Conservation (phyloP, 495 filamentous ascomycete species). For the Jackrogersella multiformis region DNA sequence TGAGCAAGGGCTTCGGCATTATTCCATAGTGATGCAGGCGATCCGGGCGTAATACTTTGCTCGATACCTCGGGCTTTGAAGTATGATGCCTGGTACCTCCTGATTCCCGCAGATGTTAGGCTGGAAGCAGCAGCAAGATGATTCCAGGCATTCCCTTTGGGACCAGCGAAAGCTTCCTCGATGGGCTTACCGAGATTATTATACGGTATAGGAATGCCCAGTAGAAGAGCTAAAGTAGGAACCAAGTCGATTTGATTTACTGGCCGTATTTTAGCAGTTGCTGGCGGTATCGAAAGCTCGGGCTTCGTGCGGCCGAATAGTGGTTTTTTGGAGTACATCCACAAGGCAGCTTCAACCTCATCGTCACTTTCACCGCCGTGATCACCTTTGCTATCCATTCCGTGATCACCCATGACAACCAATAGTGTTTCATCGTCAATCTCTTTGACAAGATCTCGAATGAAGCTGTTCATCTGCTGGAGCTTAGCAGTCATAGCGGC, state of each 20-base stretch:
- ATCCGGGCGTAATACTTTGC: slow-evolving; percentile 62
- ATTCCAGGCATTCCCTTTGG: slow-evolving; percentile 70
- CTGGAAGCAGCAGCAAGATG: slow-evolving; percentile 80
- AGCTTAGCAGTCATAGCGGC: slow-evolving; percentile 90
- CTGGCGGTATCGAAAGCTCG: slow-evolving; percentile 69
- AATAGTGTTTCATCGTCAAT: slow-evolving; percentile 88
- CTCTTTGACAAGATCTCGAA: slow-evolving; percentile 73
- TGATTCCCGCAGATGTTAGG: slow-evolving; percentile 84
- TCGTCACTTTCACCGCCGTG: slow-evolving; percentile 97
- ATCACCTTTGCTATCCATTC: slow-evolving; percentile 97
- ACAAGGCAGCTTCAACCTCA: slow-evolving; percentile 91
- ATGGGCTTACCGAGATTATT: slow-evolving; percentile 97
- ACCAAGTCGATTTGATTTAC: slow-evolving; percentile 97
- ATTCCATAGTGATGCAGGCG: slow-evolving; percentile 68
- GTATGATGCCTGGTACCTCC: slow-evolving; percentile 78
- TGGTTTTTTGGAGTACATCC: slow-evolving; percentile 93
- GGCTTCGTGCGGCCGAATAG: slow-evolving; percentile 80
- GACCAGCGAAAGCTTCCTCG: slow-evolving; percentile 87
- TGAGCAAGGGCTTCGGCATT: slow-evolving; percentile 50
- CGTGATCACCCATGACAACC: slow-evolving; percentile 97
- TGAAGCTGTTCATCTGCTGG: slow-evolving; percentile 85
- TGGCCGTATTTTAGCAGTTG: slow-evolving; percentile 77
- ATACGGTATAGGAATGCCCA: slow-evolving; percentile 93
- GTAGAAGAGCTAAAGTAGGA: slow-evolving; percentile 83
- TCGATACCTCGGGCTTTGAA: slow-evolving; percentile 68